Percentiles rank a stretch among this genome's conserved stretches.
phyloP scores from a whole-genome alignment of 1,284 basidiomycete species.

The Apiotrichum mycotoxinovorans region DNA sequence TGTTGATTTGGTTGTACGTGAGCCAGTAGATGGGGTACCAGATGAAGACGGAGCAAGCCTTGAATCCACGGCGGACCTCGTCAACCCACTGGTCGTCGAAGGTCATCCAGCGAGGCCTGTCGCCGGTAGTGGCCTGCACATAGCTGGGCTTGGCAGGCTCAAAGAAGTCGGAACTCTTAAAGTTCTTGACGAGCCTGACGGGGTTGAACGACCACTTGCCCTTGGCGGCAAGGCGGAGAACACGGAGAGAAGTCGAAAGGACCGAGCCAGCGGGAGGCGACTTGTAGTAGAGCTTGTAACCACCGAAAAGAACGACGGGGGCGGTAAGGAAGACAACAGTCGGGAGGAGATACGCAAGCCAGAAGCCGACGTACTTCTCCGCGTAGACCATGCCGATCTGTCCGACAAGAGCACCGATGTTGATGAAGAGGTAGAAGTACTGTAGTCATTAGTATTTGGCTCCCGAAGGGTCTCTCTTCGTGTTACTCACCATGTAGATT shows the following conservation, averaged over 20 bases:
- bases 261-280: constrained; percentile 51
- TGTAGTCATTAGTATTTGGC: not conserved
- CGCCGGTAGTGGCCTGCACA: constrained; percentile 3
- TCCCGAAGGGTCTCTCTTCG: not conserved
- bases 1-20: constrained; percentile 51
- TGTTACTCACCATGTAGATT: constrained; percentile 21
- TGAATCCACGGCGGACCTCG: constrained; percentile 47
- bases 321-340: constrained; percentile 52
- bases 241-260: constrained; percentile 37
- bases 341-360: constrained; percentile 49
- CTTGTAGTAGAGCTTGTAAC: constrained; percentile 45
- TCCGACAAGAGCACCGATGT: constrained; percentile 37
- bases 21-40: constrained; percentile 28
- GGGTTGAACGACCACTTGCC: constrained; percentile 1
- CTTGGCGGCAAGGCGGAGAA: constrained; percentile 15
- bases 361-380: constrained; percentile 44
- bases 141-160: constrained; percentile 20
- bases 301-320: constrained; percentile 47
- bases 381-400: constrained; percentile 25
- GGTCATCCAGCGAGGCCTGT: constrained; percentile 20
- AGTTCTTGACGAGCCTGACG: not conserved
- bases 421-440: constrained; percentile 20
- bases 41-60: constrained; percentile 51
- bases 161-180: not conserved
- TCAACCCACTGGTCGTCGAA: constrained; percentile 53